Evolutionary conservation across 805 yeast genomes (phyloP), one percentile per base, ranked within the genome.

Genomic region (Cyberlindnera americana): DNA sequence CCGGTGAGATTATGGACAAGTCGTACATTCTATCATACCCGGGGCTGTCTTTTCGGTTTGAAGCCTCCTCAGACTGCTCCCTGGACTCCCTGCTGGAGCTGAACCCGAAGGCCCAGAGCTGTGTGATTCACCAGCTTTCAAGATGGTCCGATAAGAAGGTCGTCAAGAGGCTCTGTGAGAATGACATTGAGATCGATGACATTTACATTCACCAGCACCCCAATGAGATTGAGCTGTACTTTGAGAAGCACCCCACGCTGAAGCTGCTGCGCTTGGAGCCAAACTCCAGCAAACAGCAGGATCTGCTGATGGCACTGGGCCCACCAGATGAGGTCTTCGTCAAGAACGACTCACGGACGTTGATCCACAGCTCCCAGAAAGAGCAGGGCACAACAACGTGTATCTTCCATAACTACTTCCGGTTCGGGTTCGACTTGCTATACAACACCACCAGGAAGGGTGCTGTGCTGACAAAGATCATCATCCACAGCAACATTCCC

Each of bases 321-420:
- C 77, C 81, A 2, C 83, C 85, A 0, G 75, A 75, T 33, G 80
- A 73, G 33, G 64, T 62, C 4, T 67, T 76, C 44, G 59, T 64
- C 43, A 72, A 72, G 45, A 64, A 65, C 36, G 77, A 71, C 44
- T 51, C 57, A 3, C 57, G 76, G 44, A 55, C 67, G 13, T 53
- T 58, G 43, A 73, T 67, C 25, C 76, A 66, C 53, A 63, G 58
- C 21, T 18, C 38, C 4, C 19, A 18, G 8, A 19, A 12, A 62
- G 22, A 31, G n/a, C 12, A 19, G 10, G 14, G 11, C 10, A 18
- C 21, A 19, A 22, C 16, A 6, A 27, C 29, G 8, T 31, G 40
- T 2, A 37, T 70, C 35, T 73, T 77, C 46, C 83, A 78, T 55
- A 78, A 78, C 51, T 78, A 78, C 53, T 78, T 69, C 54, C 54